Evolutionary conservation across 164 flowering plant genomes (phyloP), one percentile per base, ranked within the genome.

Genomic region (Pachysandra terminalis): DNA sequence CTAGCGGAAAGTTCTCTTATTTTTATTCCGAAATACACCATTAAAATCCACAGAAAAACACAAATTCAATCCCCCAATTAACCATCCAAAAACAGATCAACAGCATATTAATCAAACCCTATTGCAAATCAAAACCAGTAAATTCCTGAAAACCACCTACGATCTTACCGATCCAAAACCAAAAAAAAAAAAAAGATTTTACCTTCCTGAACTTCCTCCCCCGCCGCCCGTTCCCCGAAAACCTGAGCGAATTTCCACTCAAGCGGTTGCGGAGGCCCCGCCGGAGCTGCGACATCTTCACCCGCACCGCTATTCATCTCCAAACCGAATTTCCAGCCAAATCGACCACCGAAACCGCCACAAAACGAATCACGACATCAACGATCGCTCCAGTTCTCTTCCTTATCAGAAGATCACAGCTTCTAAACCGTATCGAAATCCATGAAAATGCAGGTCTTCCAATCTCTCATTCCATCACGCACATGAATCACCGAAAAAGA

Each of bases 161-260:
- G 56, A 64, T 55, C 25, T 14, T 49, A 67, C 12, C 23, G 49
- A 64, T 24, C 61, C 40, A 28, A n/a, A n/a, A n/a, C n/a, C n/a
- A n/a, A n/a, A n/a, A 69, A 19, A 45, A 51, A 37, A 40, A 37
- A 58, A 72, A 67, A 32, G 52, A 13, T 19, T 68, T 48, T 73
- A 89, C 97, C 95, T 87, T 89, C 97, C 74, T 86, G 95, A 56
- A 89, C 93, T 70, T 89, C 93, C 67, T 89, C 97, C 4, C 95
- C 95, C 19, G 88, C 95, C 59, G 90, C 56, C 9, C 97, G 75
- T 61, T 91, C 97, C 1, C 97, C 97, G 54, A 91, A 89, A 5
- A 91, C 97, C 82, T 91, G 97, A 41, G 97, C 83, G 78, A 91
- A 91, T 68, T 87, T 89, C 97, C 97, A 91, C 64, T 89, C 95